phyloP scores from a whole-genome alignment of 1,139 yeast genomes.

The Diutina siamensis region DNA sequence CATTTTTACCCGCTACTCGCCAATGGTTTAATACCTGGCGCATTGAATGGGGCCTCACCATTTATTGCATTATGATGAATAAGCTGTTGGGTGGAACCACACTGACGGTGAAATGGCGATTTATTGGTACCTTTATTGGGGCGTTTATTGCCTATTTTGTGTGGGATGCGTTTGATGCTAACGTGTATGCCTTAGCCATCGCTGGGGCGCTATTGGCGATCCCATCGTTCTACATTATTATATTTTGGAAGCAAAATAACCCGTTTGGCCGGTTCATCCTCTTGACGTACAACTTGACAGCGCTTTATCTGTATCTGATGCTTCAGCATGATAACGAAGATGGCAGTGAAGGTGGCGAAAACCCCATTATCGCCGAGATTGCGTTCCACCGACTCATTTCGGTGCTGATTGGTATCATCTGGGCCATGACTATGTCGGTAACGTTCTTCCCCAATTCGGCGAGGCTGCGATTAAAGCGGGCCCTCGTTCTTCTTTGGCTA shows the following conservation, averaged over 20 bases:
- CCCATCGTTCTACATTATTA: conserved; percentile 57
- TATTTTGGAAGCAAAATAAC: conserved; percentile 53
- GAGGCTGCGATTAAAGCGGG: conserved; percentile 50
- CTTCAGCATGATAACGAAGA: conserved; percentile 49
- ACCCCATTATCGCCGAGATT: conserved; percentile 61
- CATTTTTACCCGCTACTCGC: conserved; percentile 49
- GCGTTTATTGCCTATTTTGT: conserved; percentile 46
- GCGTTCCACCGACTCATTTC: conserved; percentile 71
- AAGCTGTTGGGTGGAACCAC: conserved; percentile 82
- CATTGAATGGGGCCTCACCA: conserved; percentile 77
- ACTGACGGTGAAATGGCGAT: conserved; percentile 66
- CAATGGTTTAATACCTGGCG: conserved; percentile 53
- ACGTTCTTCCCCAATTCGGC: conserved; percentile 69
- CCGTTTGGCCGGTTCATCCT: conserved; percentile 65
- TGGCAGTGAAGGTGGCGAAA: conserved; percentile 60
- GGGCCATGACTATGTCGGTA: conserved; percentile 63
- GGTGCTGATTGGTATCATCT: conserved; percentile 60
- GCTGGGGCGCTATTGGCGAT: conserved; percentile 51
- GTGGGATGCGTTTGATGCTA: conserved; percentile 51
- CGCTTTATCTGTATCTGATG: conserved; percentile 64
- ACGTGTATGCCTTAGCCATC: conserved; percentile 40
- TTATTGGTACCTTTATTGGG: conserved; percentile 67
- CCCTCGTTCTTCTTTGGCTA: conserved; percentile 62
- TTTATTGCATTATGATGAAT: conserved; percentile 76
- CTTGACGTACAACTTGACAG: conserved; percentile 69